These are phyloP conservation scores for Excoecaria cochinchinensis DNA, from an alignment of 345 rosid genomes.

Conservation along the genomic window DNA sequence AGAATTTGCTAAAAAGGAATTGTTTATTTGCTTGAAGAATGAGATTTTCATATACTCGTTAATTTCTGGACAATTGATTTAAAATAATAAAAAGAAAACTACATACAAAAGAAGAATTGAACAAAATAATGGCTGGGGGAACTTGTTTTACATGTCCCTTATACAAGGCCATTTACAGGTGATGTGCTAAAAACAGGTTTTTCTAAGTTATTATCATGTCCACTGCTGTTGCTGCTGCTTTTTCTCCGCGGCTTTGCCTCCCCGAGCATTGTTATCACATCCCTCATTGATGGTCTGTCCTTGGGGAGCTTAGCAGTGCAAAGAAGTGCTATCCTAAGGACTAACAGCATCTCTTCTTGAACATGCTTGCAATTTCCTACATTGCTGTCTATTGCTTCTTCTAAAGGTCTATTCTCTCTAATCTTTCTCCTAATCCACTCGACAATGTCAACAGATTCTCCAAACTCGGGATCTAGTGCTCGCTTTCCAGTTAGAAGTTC, in stretches of 20 bases:
- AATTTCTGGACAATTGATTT: slow-evolving; percentile 28
- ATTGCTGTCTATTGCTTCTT: slow-evolving; percentile 61
- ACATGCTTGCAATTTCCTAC: slow-evolving; percentile 82
- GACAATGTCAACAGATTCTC: slow-evolving; percentile 64
- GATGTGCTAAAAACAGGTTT: slow-evolving; percentile 61
- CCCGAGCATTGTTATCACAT: slow-evolving; percentile 82
- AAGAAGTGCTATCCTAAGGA: slow-evolving; percentile 75
- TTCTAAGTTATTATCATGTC: slow-evolving; percentile 39
- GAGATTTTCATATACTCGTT: slow-evolving; percentile 7
- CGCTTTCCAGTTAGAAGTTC: slow-evolving; percentile 74
- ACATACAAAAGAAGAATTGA: slow-evolving; percentile 46
- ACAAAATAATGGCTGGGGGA: slow-evolving; percentile 18
- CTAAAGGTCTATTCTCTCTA: slow-evolving; percentile 59
- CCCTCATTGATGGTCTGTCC: slow-evolving; percentile 92
- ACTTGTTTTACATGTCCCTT: slow-evolving; percentile 24
- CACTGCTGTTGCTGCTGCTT: slow-evolving; percentile 49
- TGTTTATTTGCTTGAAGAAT: slow-evolving; percentile 17
- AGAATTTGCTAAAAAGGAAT: background rate
- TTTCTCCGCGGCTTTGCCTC: slow-evolving; percentile 93
- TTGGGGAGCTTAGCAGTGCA: slow-evolving; percentile 85
- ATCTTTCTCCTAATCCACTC: slow-evolving; percentile 73
- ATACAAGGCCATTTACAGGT: slow-evolving; percentile 76
- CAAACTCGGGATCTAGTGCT: slow-evolving; percentile 68
- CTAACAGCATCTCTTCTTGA: slow-evolving; percentile 92
- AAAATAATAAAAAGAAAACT: slow-evolving; percentile 29